These are phyloP conservation scores for Hamigera avellanea DNA, from an alignment of 495 filamentous ascomycete genomes.

Conservation along the genomic window DNA sequence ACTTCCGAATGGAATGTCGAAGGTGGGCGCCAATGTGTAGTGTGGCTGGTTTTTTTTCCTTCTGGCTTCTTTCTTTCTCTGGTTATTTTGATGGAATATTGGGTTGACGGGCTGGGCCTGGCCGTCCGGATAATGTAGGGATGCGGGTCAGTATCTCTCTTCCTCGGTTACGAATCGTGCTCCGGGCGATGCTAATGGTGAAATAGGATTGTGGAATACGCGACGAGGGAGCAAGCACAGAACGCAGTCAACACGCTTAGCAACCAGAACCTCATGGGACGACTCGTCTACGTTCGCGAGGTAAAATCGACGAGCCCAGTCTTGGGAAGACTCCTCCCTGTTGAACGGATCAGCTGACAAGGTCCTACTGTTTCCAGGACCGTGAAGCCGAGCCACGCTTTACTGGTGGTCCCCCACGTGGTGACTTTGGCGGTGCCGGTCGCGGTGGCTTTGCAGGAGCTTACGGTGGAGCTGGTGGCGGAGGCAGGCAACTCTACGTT, in stretches of 20 bases:
- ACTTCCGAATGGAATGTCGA: conserved; percentile 99
- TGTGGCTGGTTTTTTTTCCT: conserved; percentile 69
- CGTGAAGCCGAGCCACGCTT: conserved; percentile 95
- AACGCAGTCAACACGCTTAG: conserved; percentile 94
- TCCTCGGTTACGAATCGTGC: background rate
- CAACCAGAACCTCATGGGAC: conserved; percentile 97
- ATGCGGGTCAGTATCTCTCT: conserved; percentile 75
- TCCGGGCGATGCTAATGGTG: conserved; percentile 17
- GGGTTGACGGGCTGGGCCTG: conserved; percentile 99
- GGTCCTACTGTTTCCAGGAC: conserved; percentile 47
- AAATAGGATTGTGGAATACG: conserved; percentile 98
- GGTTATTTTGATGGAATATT: conserved; percentile 66
- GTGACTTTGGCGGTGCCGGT: conserved; percentile 49
- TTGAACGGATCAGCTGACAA: background rate
- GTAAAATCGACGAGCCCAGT: too few relatives aligned
- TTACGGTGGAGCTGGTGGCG: conserved; percentile 41
- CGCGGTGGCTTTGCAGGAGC: conserved; percentile 28
- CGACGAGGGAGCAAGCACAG: conserved; percentile 97
- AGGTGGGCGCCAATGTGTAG: conserved; percentile 96
- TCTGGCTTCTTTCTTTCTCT: conserved; percentile 30
- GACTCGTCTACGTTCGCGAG: conserved; percentile 96
- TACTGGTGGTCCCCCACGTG: conserved; percentile 59
- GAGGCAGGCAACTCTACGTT: conserved; percentile 90
- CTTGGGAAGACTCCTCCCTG: too few relatives aligned
- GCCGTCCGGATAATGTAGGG: conserved; percentile 91